Evolutionary conservation across 169 alveolate genomes (phyloP).

Genomic region (Plasmodium blacklocki): DNA sequence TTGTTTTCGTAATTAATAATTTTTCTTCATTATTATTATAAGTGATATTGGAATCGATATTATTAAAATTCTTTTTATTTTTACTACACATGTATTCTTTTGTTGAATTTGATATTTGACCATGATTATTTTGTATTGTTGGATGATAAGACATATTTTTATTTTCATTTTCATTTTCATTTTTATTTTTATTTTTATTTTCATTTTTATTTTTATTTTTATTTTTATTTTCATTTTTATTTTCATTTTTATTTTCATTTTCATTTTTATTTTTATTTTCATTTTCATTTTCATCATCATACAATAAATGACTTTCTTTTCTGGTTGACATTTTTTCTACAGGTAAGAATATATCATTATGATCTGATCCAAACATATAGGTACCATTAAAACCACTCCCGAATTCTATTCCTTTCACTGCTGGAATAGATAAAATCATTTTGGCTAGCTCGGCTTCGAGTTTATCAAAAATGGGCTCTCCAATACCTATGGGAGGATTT

Average conservation of each 20-base stretch:
- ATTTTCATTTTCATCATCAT: not conserved
- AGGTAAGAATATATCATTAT: conserved; percentile 34
- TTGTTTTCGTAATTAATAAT: conserved; percentile 23
- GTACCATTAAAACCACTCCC: conserved; percentile 45
- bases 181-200: too few relatives aligned
- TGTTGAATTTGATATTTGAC: too few relatives aligned
- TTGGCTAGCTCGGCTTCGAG: conserved; percentile 37
- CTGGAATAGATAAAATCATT: conserved; percentile 59
- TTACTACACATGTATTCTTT: too few relatives aligned
- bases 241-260: too few relatives aligned
- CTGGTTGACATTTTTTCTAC: not conserved
- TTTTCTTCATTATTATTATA: conserved; percentile 1
- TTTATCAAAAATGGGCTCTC: conserved; percentile 66
- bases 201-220: too few relatives aligned
- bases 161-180: not conserved
- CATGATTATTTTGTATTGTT: too few relatives aligned
- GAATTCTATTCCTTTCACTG: conserved; percentile 49
- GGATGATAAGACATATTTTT: too few relatives aligned
- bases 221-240: too few relatives aligned
- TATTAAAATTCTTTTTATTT: not conserved
- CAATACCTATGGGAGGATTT: conserved; percentile 42
- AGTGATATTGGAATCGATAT: not conserved
- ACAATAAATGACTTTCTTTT: not conserved
- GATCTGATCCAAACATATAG: conserved; percentile 51
- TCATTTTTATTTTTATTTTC: not conserved